Evolutionary conservation across 768 basidiomycete genomes (phyloP), one percentile per base, ranked within the genome.

Genomic region (Kwoniella mangroviensis): DNA sequence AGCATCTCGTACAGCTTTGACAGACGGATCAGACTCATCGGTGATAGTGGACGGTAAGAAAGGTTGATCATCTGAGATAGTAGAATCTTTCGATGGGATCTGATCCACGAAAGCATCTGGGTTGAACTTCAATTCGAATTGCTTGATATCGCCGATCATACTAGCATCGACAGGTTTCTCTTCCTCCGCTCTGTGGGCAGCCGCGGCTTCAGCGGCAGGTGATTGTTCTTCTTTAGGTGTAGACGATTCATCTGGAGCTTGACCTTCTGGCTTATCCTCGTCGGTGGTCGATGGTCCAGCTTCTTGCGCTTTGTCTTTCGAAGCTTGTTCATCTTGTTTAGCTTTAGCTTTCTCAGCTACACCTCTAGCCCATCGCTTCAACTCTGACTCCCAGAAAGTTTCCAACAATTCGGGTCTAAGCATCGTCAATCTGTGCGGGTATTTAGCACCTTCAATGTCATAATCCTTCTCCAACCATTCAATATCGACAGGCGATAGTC

Each of bases 61-160:
- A 17, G 69, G n/a, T 56, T 64, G 64, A 26, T 66, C 62, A 55
- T 51, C 75, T 17, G 45, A 49, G 19, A 12, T 49, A 49, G 69
- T 63, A 24, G 67, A 73, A 21, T 63, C 72, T 65, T 74, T 78
- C 24, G 73, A 24, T 3, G 69, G 65, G 7, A 82, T 75, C 45
- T 77, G 78, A 52, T 83, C 81, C 64, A 85, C 84, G 67, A 85
- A 86, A 7, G 85, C 85, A 68, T 86, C 85, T 3, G 85, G 83
- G 78, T 86, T 84, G 83, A 85, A 85, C 24, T 73, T 63, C 42
- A 85, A 79, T 41, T 80, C 77, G 74, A 85, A 85, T 55, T 84
- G 76, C 69, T 77, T 73, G 68, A 79, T 70, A 43, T 75, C 73
- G 22, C 49, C 70, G 26, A 75, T 61, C 43, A 74, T 59, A 9